Evolutionary conservation across 2,329 filamentous ascomycete species (phyloP).

Genomic region (Orbilia javanica): DNA sequence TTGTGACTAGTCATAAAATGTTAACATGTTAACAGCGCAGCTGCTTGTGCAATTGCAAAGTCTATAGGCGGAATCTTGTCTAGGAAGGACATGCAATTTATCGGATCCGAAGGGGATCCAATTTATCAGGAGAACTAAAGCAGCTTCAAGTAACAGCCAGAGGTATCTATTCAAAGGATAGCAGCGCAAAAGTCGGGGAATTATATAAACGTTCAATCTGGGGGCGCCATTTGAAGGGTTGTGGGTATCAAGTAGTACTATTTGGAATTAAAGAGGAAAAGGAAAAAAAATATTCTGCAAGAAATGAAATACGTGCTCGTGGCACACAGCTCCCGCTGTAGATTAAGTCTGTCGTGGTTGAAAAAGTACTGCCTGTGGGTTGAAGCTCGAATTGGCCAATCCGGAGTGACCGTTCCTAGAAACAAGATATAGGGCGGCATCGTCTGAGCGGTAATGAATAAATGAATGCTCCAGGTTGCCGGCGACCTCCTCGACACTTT

Average conservation of each 20-base stretch:
- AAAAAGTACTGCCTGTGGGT: not conserved
- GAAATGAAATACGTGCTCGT: not conserved
- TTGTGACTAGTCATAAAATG: no score
- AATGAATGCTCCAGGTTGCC: constrained; percentile 6
- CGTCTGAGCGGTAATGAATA: constrained; percentile 12
- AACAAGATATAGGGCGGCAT: constrained; percentile 28
- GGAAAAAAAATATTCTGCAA: not conserved
- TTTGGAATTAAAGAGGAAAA: not conserved
- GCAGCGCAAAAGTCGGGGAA: not conserved
- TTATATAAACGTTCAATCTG: no score
- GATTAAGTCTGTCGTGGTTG: not conserved
- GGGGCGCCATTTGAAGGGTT: no score
- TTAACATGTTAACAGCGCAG: no score
- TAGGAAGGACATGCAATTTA: no score
- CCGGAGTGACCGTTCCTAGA: not conserved
- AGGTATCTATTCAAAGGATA: not conserved
- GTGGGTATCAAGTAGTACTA: no score
- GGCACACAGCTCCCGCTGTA: not conserved
- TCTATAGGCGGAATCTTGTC: no score
- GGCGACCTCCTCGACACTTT: constrained; percentile 11
- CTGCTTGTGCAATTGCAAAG: no score
- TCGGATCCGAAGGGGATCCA: no score
- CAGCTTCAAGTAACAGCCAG: not conserved
- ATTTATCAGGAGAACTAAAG: no score
- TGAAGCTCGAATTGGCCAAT: not conserved